Base-by-base conservation (phyloP, 768 basidiomycete genomes). In the Xerocomus spinulosus region DNA sequence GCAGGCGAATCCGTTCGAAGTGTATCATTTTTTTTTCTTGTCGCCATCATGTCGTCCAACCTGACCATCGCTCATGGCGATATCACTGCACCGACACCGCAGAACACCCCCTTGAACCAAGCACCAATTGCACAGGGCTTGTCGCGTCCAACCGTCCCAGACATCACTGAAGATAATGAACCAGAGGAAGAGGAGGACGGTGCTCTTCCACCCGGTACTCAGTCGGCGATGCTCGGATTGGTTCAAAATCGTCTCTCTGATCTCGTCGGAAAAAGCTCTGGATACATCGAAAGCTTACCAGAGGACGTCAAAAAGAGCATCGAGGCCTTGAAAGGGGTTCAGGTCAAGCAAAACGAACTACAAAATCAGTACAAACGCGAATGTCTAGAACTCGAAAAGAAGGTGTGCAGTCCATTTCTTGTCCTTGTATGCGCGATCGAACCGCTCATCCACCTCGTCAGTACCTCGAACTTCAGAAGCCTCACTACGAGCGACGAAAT, bases 371-470 rank as follows among this genome's bases (percentile, higher is more conserved):
- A 94, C 77, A 96, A 97, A 70, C 80, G 84, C 63, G 95, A 97
- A 68, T 91, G 93, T 61, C 75, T 96, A 38, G 91, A 94, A 68
- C 77, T 98, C 46, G 94, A 98, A 76, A 91, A 93, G 74, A 96
- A 95, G 77, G 92, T 90, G 55, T 44, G 79, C 61, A 37, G 53
- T 49, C 8, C 23, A 14, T 25, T 48, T 25, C 36, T 32, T 48
- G 24, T 57, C 34, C 20, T 35, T 50, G 51, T 51, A 52, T 50
- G 26, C 44, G 46, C 43, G 48, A 54, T 56, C 52, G 14, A 36
- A 6, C 42, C 26, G 32, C 47, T 56, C 42, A 37, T 48, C 28
- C 32, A 44, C 17, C 18, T 33, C 15, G 49, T 36, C 42, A 89
- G 87, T 90, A 88, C 63, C 80, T 85, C 41, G 79, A 77, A 44